Percentiles rank a stretch among this genome's conserved stretches.
Conservation (phyloP, 2,329 filamentous ascomycete species). For the Paraconiothyrium brasiliense region DNA sequence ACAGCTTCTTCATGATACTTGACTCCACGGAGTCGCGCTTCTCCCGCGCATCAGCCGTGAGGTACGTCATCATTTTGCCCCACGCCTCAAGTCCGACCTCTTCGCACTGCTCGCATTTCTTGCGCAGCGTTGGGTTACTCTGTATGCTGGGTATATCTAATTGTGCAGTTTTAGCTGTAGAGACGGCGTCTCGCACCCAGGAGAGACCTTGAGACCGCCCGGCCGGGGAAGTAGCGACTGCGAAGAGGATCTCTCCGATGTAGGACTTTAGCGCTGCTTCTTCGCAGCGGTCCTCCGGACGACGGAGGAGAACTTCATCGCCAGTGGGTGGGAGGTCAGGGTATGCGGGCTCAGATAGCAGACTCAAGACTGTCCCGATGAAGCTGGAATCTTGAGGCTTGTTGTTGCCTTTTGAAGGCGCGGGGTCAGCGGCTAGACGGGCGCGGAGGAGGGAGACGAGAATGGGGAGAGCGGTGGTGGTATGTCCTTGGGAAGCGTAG, state of each 20-base stretch:
- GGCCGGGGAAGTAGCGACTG: slow-evolving; percentile 60
- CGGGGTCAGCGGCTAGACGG: slow-evolving; percentile 67
- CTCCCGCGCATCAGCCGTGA: slow-evolving; percentile 61
- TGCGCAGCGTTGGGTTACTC: slow-evolving; percentile 55
- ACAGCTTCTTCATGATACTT: slow-evolving; percentile 31
- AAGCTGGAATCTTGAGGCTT: slow-evolving; percentile 35
- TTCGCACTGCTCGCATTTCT: slow-evolving; percentile 80
- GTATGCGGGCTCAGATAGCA: slow-evolving; percentile 66
- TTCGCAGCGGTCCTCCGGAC: slow-evolving; percentile 74
- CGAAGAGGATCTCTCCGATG: slow-evolving; percentile 92
- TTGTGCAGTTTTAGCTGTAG: slow-evolving; percentile 71
- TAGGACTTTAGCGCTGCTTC: slow-evolving; percentile 88
- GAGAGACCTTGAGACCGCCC: slow-evolving; percentile 72
- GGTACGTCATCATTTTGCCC: slow-evolving; percentile 77
- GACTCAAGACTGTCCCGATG: slow-evolving; percentile 38
- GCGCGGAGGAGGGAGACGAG: slow-evolving; percentile 86
- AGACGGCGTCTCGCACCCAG: slow-evolving; percentile 89
- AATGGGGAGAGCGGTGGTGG: slow-evolving; percentile 78
- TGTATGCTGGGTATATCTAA: slow-evolving; percentile 57
- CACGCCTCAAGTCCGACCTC: slow-evolving; percentile 81
- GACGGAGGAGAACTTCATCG: slow-evolving; percentile 71
- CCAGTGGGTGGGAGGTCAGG: slow-evolving; percentile 77
- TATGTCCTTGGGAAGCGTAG: slow-evolving; percentile 73
- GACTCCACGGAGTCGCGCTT: slow-evolving; percentile 34
- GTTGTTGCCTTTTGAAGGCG: slow-evolving; percentile 36